Evolutionary conservation across 345 rosid species (phyloP), one percentile per base, ranked within the genome.

Genomic region (Toxicodendron radicans): DNA sequence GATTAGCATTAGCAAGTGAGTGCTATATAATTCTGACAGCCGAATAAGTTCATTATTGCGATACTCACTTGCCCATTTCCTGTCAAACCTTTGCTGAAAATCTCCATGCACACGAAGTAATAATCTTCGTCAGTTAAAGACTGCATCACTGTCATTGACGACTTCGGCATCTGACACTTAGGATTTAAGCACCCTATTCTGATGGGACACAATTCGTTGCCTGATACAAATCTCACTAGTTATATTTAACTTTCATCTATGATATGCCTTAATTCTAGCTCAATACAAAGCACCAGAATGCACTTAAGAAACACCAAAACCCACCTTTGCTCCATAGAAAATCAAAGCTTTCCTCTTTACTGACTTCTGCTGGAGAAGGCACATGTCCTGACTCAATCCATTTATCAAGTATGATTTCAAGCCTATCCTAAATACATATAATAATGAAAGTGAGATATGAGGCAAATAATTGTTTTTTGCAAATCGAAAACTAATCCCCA

Each of bases 321-420:
- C 81, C 71, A 90, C 95, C 82, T 79, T 83, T 86, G 68, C 74
- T 85, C 73, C 86, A 79, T n/a, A 88, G 78, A 68, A 92, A 84
- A 79, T 82, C 80, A 35, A 92, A 74, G 66, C 91, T 97, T 79
- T 92, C 97, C 76, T 77, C 81, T 81, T 85, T 80, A 45, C 96
- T 89, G 72, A 87, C 97, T 82, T 88, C 87, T 23, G 92, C 89
- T 38, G 93, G 97, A 23, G 92, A 82, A 78, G 92, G 96, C 30
- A 92, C 87, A 58, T 56, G 74, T 10, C 94, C 68, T 0, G 33
- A 75, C 48, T 84, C 80, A 68, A 89, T 88, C 98, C 98, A 94
- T 73, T 81, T 81, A 71, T 88, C 83, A 17, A 92, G 83, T 64
- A 94, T 90, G 9, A 88, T 92, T 84, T 88, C 92, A 73, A 94